Evolutionary conservation across 805 yeast species (phyloP), one percentile per base, ranked within the genome.

Genomic region (Wickerhamomyces tratensis): DNA sequence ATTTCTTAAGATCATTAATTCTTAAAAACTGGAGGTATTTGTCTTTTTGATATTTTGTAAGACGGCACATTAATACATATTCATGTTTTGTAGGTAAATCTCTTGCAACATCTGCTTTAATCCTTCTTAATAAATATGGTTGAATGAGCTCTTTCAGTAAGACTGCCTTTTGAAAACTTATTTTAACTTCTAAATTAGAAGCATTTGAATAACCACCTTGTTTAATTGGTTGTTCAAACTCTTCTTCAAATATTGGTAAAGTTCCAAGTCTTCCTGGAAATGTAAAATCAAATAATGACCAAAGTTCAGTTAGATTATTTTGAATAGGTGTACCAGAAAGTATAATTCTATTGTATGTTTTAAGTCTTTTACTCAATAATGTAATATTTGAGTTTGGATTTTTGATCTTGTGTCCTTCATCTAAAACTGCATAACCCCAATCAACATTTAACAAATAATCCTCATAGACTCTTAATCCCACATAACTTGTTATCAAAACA

Each of bases 201-300:
- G 98, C 98, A 65, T 91, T 93, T 2, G 98, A 96, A 63, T 93
- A 93, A 0, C 98, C 98, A n/a, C 98, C 98, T 58, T 86, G 72
- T 55, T 88, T 91, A 38, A 93, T 93, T 0, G 98, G 98, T 6
- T 81, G 69, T 3, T 95, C 83, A 59, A 93, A 93, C 58, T 93
- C 96, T 41, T 76, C 83, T 61, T 89, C 95, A 53, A 93, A 93
- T 0, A 93, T 91, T 0, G 98, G 98, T 25, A 93, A 65, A 0
- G 98, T 93, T 0, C 98, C 98, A 25, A 93, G 64, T 47, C 95
- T 68, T 0, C 98, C 98, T 0, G 98, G 98, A 54, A 83, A 89
- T 2, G 89, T 83, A 63, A 93, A 93, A 55, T 93, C 98, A 64
- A 93, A 91, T 39, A 93, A 64, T 42, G 95, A 84, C 98, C 98